A percentile compares a stretch with the other conserved stretches of the same genome.
Conservation (phyloP, 2,329 filamentous ascomycete genomes). For the Pseudopyricularia cyperi region DNA sequence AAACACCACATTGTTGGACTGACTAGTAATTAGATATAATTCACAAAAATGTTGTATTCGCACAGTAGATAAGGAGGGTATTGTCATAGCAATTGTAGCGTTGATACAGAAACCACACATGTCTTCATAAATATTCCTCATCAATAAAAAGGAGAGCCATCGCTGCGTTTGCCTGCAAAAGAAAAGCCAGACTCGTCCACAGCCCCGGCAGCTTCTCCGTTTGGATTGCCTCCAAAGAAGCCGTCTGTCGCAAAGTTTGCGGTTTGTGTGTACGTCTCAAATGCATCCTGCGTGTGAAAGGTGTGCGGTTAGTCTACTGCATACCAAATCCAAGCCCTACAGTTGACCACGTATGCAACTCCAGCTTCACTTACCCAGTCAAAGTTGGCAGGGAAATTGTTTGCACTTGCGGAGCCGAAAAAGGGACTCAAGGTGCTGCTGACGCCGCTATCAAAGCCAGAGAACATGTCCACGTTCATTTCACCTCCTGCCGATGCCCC, state of each 20-base stretch:
- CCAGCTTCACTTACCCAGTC: constrained; percentile 38
- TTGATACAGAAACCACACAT: too few species aligned
- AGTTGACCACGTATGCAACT: not conserved
- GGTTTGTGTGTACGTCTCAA: constrained; percentile 45
- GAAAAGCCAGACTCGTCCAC: not conserved
- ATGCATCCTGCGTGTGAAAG: constrained; percentile 30
- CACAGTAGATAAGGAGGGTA: too few species aligned
- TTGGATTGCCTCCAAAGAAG: constrained; percentile 27
- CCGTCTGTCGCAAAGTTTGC: constrained; percentile 38
- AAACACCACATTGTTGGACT: too few species aligned
- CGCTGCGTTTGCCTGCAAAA: constrained; percentile 1
- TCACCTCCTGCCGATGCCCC: not conserved
- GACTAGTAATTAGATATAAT: too few species aligned
- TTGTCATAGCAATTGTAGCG: too few species aligned
- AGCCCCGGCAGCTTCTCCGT: not conserved
- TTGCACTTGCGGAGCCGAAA: constrained; percentile 25
- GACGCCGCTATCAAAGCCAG: constrained; percentile 24
- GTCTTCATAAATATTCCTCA: too few species aligned
- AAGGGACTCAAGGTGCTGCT: constrained; percentile 29
- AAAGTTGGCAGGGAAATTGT: constrained; percentile 37
- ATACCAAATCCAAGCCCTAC: not conserved
- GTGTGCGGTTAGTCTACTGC: not conserved
- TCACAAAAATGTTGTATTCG: too few species aligned
- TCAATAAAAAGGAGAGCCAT: too few species aligned
- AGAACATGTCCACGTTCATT: constrained; percentile 14